phyloP scores from a whole-genome alignment of 805 yeast genomes.

The Wickerhamomyces chaumierensis region DNA sequence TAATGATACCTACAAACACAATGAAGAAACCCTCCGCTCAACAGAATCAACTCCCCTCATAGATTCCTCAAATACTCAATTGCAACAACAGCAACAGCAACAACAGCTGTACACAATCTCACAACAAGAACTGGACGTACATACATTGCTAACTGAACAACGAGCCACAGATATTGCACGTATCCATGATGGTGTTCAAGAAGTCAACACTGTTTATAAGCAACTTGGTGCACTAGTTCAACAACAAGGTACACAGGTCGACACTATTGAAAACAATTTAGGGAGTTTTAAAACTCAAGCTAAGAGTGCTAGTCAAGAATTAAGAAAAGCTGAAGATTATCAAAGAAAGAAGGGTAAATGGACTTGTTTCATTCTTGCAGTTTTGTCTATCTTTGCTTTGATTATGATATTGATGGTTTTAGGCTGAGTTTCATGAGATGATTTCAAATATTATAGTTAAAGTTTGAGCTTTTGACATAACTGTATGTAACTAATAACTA shows the following conservation, averaged over 20 bases:
- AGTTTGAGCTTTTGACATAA: too few relatives aligned
- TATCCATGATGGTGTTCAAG: conserved; percentile 69
- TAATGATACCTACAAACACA: conserved; percentile 12
- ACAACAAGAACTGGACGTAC: conserved; percentile 51
- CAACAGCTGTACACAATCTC: conserved; percentile 24
- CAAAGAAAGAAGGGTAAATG: conserved; percentile 64
- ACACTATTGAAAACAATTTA: conserved; percentile 74
- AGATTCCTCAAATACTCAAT: conserved; percentile 4
- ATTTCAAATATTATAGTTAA: too few relatives aligned
- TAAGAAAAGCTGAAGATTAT: conserved; percentile 63
- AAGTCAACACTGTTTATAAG: conserved; percentile 75
- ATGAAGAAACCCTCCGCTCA: background rate
- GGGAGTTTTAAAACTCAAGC: conserved; percentile 51
- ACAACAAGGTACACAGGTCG: conserved; percentile 80
- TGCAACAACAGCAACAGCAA: conserved; percentile 18
- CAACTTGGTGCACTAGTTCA: conserved; percentile 69
- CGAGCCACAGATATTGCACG: conserved; percentile 62
- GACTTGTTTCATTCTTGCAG: conserved; percentile 54
- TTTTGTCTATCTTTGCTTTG: conserved; percentile 46
- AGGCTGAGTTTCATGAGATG: background rate
- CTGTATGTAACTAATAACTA: too few relatives aligned
- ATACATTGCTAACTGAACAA: conserved; percentile 53
- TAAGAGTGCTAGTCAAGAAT: conserved; percentile 59
- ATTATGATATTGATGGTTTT: conserved; percentile 43
- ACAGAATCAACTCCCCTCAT: conserved; percentile 15